These are phyloP conservation scores for Aquilaria sinensis DNA, from an alignment of 345 rosid species.

Conservation along the genomic window DNA sequence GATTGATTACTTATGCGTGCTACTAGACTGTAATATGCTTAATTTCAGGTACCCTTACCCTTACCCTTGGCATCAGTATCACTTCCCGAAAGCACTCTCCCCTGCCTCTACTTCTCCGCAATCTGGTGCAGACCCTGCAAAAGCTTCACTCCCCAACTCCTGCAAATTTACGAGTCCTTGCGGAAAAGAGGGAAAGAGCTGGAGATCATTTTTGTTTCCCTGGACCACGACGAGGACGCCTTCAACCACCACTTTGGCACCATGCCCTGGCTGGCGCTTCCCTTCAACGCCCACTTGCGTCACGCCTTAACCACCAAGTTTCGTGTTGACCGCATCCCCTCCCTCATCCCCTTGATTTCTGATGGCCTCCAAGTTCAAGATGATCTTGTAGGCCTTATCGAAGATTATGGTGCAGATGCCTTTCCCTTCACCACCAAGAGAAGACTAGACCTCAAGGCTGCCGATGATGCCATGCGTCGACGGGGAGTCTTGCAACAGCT, in stretches of 20 bases:
- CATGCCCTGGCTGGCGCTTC: slow-evolving; percentile 85
- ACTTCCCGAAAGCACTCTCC: slow-evolving; percentile 30
- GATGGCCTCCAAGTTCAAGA: slow-evolving; percentile 40
- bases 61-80: slow-evolving; percentile 45
- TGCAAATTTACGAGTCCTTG: slow-evolving; percentile 43
- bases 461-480: slow-evolving; percentile 46
- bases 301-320: slow-evolving; percentile 35
- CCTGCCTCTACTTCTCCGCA: slow-evolving; percentile 72
- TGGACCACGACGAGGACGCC: slow-evolving; percentile 53
- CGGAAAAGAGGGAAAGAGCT: slow-evolving; percentile 35
- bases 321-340: slow-evolving; percentile 49
- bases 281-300: slow-evolving; percentile 39
- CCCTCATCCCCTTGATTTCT: slow-evolving; percentile 41
- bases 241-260: slow-evolving; percentile 54
- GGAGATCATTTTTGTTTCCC: slow-evolving; percentile 70
- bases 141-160: slow-evolving; percentile 51
- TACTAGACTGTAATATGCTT: too few relatives aligned
- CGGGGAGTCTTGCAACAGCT: slow-evolving; percentile 64
- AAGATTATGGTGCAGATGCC: slow-evolving; percentile 71
- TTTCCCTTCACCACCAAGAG: slow-evolving; percentile 61
- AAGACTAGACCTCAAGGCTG: slow-evolving; percentile 50
- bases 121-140: slow-evolving; percentile 89
- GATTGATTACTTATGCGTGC: too few relatives aligned
- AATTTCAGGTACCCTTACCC: slow-evolving; percentile 1
- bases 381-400: slow-evolving; percentile 50